Base-by-base conservation (phyloP, 2,329 filamentous ascomycete genomes). In the Trichoderma semiorbis region DNA sequence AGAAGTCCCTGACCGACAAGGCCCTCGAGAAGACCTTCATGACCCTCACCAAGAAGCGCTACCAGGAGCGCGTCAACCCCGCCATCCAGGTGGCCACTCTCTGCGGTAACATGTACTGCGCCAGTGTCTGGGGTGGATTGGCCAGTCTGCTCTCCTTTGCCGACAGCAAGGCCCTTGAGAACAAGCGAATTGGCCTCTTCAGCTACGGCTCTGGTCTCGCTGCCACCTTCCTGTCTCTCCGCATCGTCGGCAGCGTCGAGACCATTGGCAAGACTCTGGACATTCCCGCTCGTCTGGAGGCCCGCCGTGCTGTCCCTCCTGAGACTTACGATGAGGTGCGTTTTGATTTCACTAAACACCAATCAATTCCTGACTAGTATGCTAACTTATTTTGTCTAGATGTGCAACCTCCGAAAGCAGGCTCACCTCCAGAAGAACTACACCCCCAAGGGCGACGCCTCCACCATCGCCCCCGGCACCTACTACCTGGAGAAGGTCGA, bases 1-100 rank as follows among this genome's bases (percentile, higher is more conserved):
- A 91, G 79, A 90, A 91, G 83, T 95, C 93, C 3, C 83, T 96
- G 77, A 90, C 89, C 74, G 93, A 96, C 86, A 95, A 94, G 87
- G 88, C 86, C 68, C 88, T 96, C 50, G 93, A 96, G 87, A 96
- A 95, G 89, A 91, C 91, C 74, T 96, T 96, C 82, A 93, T 96
- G 91, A 86, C 80, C 72, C 86, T 95, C 77, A 91, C 91, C 81
- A 95, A 96, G 89, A 95, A 95, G 88, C 89, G 89, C 77, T 95
- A 93, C 84, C 88, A 89, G 79, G 92, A 95, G 83, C 91, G 93
- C 78, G 91, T 96, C 77, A 85, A 87, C 80, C 91, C 92, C 67
- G 85, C 87, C 78, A 91, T 93, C 80, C 88, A 94, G 83, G 91
- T 94, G 43, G 90, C 93, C 75, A 95, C 92, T 75, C 88, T 92